These are phyloP conservation scores for Cladosporium velox DNA, from an alignment of 2,329 filamentous ascomycete genomes.

Conservation along the genomic window DNA sequence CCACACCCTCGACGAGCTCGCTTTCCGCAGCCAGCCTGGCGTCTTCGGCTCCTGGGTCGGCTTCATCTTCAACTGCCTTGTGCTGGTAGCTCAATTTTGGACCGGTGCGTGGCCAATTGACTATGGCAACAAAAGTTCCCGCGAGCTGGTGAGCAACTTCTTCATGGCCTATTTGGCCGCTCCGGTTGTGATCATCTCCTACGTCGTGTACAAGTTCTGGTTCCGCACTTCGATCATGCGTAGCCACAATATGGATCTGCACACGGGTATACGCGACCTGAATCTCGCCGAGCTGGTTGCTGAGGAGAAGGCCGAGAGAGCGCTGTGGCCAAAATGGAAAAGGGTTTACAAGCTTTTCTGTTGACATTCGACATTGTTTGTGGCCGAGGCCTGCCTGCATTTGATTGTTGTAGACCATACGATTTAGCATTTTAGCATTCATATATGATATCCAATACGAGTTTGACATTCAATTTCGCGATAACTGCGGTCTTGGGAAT, in stretches of 20 bases:
- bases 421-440: background rate
- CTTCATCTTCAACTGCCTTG: conserved; percentile 53
- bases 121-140: conserved; percentile 26
- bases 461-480: background rate
- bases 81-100: conserved; percentile 51
- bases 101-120: conserved; percentile 28
- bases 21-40: conserved; percentile 60
- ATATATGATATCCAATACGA: background rate
- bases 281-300: conserved; percentile 76
- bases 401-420: background rate
- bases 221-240: conserved; percentile 55
- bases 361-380: conserved; percentile 27
- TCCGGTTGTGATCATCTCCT: conserved; percentile 37
- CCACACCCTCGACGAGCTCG: conserved; percentile 65
- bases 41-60: conserved; percentile 65
- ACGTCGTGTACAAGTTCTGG: conserved; percentile 37
- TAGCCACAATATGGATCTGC: conserved; percentile 77
- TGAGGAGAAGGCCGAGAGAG: conserved; percentile 75
- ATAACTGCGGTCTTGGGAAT: background rate
- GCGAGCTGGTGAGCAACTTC: conserved; percentile 29
- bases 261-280: conserved; percentile 81
- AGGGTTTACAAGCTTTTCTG: conserved; percentile 53
- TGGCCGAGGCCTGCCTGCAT: background rate
- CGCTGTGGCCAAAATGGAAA: conserved; percentile 53
- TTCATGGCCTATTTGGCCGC: conserved; percentile 39